phyloP scores from a whole-genome alignment of 768 basidiomycete species.

The Candolleomyces eurysporus region DNA sequence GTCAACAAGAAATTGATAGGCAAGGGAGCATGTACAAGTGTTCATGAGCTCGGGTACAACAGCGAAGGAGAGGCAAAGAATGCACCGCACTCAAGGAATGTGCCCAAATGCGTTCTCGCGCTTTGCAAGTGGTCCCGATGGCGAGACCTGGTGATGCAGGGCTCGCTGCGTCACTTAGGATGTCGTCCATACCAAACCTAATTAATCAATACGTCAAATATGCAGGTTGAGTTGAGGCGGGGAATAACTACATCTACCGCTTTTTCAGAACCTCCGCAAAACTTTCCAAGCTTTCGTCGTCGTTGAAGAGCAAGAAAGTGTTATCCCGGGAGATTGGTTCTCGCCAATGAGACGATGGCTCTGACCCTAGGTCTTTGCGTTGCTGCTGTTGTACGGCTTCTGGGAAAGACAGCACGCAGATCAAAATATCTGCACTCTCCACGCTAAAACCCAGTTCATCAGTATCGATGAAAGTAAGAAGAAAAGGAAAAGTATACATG shows the following conservation, averaged over 20 bases:
- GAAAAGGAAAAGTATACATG: slow-evolving; percentile 32
- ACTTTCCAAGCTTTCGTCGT: slow-evolving; percentile 45
- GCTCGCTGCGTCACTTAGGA: slow-evolving; percentile 5
- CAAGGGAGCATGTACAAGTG: not conserved
- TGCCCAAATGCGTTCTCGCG: slow-evolving; percentile 58
- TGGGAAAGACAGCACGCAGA: slow-evolving; percentile 81
- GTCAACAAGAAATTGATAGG: too few species aligned
- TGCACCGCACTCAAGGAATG: slow-evolving; percentile 46
- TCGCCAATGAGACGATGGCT: slow-evolving; percentile 30
- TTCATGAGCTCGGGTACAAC: not conserved
- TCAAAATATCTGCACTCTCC: slow-evolving; percentile 59
- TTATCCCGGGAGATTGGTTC: slow-evolving; percentile 44
- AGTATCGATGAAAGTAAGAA: not conserved
- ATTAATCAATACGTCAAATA: too few species aligned
- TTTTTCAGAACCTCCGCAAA: slow-evolving; percentile 51
- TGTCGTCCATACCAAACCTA: slow-evolving; percentile 7
- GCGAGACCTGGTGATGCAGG: slow-evolving; percentile 74
- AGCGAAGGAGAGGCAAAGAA: not conserved
- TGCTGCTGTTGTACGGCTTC: slow-evolving; percentile 29
- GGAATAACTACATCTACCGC: slow-evolving; percentile 38
- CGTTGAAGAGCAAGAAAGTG: slow-evolving; percentile 73
- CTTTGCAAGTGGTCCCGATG: slow-evolving; percentile 76
- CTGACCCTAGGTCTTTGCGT: not conserved
- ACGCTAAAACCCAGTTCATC: slow-evolving; percentile 42
- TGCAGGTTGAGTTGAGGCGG: not conserved